Evolutionary conservation across 495 filamentous ascomycete genomes (phyloP), one percentile per base, ranked within the genome.

Genomic region (Hapsidospora chrysogenum): DNA sequence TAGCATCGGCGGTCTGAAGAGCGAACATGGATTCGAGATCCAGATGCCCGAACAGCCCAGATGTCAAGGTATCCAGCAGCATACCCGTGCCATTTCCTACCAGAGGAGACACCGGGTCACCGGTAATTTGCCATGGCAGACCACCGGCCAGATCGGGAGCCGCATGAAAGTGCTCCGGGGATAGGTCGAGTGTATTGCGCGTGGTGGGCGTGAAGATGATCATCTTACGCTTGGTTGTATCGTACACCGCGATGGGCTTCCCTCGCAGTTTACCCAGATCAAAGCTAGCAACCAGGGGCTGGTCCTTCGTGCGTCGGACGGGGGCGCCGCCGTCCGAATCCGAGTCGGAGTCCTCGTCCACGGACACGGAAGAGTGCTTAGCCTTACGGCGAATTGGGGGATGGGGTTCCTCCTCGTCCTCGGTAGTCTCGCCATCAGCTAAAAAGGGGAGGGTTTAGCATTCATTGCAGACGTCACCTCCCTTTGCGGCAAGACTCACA

Each of bases 351-450:
- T 49, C 54, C 13, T 55, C 58, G 36, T 50, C n/a, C n/a, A n/a
- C n/a, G n/a, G n/a, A n/a, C n/a, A n/a, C n/a, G n/a, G n/a, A n/a
- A n/a, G n/a, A n/a, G 26, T 57, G 54, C 42, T 60, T 49, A 46
- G 60, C 52, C 45, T 68, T 75, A 40, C 68, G 67, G 25, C 74
- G 74, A 61, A 50, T 62, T 53, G 45, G 44, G 14, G 57, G 60
- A 37, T 63, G 70, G 31, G 72, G 73, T 4, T 75, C 59, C 36
- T 85, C 81, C 58, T 87, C 82, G 46, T 87, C 82, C 17, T 36
- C 33, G 43, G 81, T 87, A 25, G 82, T 86, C 43, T 85, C 81
- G 36, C 81, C 80, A 57, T 86, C 82, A 51, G 78, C 80, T 86
- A 57, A 20, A 31, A 26, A 26, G n/a, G 13, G 10, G 18, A 33